phyloP scores from a whole-genome alignment of 306 rosid genomes.

The Gastrolobium villosum region DNA sequence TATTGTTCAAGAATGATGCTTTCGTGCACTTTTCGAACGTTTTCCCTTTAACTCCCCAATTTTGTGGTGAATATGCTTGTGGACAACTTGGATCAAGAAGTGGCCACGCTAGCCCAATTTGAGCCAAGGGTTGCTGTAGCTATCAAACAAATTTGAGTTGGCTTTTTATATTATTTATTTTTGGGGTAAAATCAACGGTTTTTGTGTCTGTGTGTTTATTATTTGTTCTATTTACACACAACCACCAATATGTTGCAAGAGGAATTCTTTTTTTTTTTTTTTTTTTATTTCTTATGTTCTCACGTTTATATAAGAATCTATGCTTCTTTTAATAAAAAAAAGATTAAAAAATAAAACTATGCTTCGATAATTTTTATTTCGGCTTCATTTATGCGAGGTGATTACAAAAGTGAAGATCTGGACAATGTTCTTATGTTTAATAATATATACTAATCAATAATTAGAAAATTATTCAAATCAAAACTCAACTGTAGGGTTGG shows the following conservation, averaged over 20 bases:
- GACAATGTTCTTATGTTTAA: too few species aligned
- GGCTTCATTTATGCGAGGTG: too few species aligned
- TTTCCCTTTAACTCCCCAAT: not conserved
- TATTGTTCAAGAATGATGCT: not conserved
- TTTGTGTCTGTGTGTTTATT: too few species aligned
- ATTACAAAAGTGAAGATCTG: too few species aligned
- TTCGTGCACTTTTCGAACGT: conserved; percentile 31
- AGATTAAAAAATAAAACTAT: too few species aligned
- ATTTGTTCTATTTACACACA: not conserved
- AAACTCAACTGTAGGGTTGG: too few species aligned
- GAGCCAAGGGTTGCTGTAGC: not conserved
- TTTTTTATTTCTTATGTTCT: not conserved
- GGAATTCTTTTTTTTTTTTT: not conserved
- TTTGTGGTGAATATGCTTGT: conserved; percentile 33
- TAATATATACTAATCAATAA: too few species aligned
- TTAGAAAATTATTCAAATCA: too few species aligned
- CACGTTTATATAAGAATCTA: not conserved
- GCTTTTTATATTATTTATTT: not conserved
- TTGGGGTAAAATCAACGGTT: not conserved
- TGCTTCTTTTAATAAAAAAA: not conserved
- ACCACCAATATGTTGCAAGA: not conserved
- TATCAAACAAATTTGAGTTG: conserved; percentile 29
- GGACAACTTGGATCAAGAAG: not conserved
- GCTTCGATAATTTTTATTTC: too few species aligned
- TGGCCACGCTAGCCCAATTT: conserved; percentile 25